Conservation (phyloP, 371 early-diverging fungal genomes). For the Actinomucor elegans region DNA sequence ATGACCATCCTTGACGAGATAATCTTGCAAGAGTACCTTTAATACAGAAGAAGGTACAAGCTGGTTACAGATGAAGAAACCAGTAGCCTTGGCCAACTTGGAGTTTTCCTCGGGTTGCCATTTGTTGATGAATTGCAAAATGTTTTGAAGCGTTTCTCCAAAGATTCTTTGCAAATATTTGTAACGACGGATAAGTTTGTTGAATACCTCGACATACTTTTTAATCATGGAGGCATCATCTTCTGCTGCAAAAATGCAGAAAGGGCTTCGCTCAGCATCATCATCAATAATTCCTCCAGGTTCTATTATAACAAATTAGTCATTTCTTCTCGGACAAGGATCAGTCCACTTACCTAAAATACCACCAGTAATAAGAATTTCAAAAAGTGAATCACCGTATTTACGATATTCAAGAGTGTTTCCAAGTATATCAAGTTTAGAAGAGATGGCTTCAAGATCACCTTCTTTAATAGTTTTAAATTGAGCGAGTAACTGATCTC, state of each 20-base stretch:
- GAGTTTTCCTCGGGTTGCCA: slow-evolving; percentile 73
- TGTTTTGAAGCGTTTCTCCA: slow-evolving; percentile 82
- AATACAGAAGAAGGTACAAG: slow-evolving; percentile 70
- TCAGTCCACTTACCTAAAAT: slow-evolving; percentile 75
- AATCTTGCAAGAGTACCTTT: slow-evolving; percentile 82
- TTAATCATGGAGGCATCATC: slow-evolving; percentile 71
- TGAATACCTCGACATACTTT: slow-evolving; percentile 79
- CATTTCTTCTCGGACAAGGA: no score
- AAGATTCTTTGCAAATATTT: slow-evolving; percentile 88
- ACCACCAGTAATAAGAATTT: slow-evolving; percentile 89
- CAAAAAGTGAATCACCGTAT: slow-evolving; percentile 93
- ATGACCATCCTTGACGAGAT: slow-evolving; percentile 88
- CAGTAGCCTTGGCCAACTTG: slow-evolving; percentile 81
- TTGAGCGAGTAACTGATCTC: slow-evolving; percentile 71
- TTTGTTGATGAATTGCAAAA: slow-evolving; percentile 88
- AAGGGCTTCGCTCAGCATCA: slow-evolving; percentile 78
- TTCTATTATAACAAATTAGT: slow-evolving; percentile 58
- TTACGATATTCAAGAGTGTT: slow-evolving; percentile 91
- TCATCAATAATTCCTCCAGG: slow-evolving; percentile 90
- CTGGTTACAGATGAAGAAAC: slow-evolving; percentile 70
- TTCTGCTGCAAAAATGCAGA: slow-evolving; percentile 80
- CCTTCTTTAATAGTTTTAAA: slow-evolving; percentile 60
- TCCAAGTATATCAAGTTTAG: slow-evolving; percentile 78
- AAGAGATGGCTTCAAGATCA: slow-evolving; percentile 70
- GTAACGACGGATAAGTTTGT: slow-evolving; percentile 87